Base-by-base conservation (phyloP, 306 rosid species). In the Gillenia trifoliata region DNA sequence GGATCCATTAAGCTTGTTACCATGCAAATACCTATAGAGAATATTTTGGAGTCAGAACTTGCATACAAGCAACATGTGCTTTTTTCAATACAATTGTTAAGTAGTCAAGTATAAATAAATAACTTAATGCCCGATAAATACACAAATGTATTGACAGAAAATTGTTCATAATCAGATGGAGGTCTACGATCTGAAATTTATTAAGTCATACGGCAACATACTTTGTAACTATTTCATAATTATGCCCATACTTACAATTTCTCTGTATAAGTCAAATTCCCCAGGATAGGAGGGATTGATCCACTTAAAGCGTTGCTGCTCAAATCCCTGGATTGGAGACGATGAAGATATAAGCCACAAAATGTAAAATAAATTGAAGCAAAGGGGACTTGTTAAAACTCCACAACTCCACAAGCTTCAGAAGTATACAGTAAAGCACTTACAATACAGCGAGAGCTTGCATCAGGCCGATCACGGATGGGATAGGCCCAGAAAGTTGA, bases 391-490 rank as follows among this genome's bases (percentile, higher is more conserved):
- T n/a, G 6, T 17, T 30, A 50, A 22, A 61, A 49, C 36, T 31
- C 63, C 36, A 28, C 41, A 61, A 49, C 36, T 31, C 63, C 36
- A 28, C 41, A 1, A 76, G 10, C 50, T 70, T 69, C 29, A 66
- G 71, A 60, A 40, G 38, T 65, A 78, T 22, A 75, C 22, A 40
- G 68, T 25, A 38, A 36, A 69, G 68, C 71, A 85, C 98, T 89
- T 89, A 95, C 99, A 95, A 73, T 25, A 95, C 99, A 52, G 99
- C 97, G 23, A 95, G 98, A 65, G 98, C 99, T 85, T 95, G 99
- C 99, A 95, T 95, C 84, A 95, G 87, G 63, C 99, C 99, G 3
- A 92, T 84, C 75, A 95, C 99, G 0, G 98, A 81, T 47, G 99
- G 99, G 57, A 95, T 90, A 54, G 65, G 77, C 23, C 99, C 99